Evolutionary conservation across 169 alveolate genomes (phyloP), one percentile per base, ranked within the genome.

Genomic region (Plasmodium knowlesi): DNA sequence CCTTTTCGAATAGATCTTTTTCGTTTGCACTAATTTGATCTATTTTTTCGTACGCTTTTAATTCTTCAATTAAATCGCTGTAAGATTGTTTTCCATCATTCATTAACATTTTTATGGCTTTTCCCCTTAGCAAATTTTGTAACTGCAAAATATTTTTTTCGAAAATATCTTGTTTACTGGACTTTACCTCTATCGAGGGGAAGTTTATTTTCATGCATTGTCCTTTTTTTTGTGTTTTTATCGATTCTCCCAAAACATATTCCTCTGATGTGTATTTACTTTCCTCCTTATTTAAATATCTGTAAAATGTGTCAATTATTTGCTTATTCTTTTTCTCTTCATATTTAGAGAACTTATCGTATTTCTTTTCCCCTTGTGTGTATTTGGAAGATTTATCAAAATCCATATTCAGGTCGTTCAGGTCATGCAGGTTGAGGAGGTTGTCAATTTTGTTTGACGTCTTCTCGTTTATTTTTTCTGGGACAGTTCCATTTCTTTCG

Each of bases 241-340:
- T 39, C 25, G 70, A 78, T 78, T 89, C 94, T 28, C 82, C 72
- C 82, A 67, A 78, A n/a, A 67, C 70, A 32, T 79, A 89, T 37
- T 89, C 89, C n/a, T 73, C 82, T 6, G 79, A n/a, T 1, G 82
- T 46, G 46, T 43, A 61, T 89, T 72, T 34, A 25, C 72, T 89
- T 78, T 89, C 83, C 82, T 89, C 94, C 39, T 89, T 89, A 89
- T 89, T 89, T 89, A 89, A 79, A 79, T 79, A 89, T 32, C 94
- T 78, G 50, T 89, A 79, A 37, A 89, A 79, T 14, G 94, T 79
- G 50, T 89, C 94, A 78, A 89, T 89, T 43, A 89, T 37, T 54
- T 89, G 50, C 39, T 89, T 89, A 80, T 89, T 89, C 72, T 89
- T 78, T 80, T 89, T 89, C 57, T 89, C 82, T 78, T 89, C 94